These are phyloP conservation scores for Aspergillus fumigatus DNA, from an alignment of 2,329 filamentous ascomycete genomes.

Conservation along the genomic window DNA sequence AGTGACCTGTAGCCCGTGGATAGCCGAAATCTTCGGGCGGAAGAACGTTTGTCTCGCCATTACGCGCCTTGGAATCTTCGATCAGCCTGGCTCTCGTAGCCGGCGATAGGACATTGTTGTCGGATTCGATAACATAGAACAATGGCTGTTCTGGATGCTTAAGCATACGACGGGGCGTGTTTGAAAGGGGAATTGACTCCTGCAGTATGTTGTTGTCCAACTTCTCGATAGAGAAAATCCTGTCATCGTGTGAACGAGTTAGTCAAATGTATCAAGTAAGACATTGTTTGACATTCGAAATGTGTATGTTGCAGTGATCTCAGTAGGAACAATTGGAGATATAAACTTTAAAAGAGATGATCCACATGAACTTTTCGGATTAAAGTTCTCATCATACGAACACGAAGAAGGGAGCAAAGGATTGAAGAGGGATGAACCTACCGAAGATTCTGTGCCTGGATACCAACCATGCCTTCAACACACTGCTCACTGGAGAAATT, in stretches of 20 bases:
- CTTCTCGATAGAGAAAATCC: slow-evolving; percentile 88
- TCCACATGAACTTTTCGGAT: slow-evolving; percentile 41
- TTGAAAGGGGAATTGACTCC: slow-evolving; percentile 77
- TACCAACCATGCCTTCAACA: slow-evolving; percentile 87
- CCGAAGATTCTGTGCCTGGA: slow-evolving; percentile 83
- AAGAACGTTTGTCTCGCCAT: slow-evolving; percentile 66
- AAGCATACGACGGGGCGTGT: slow-evolving; percentile 83
- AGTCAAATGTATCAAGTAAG: neutral
- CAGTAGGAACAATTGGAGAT: slow-evolving; percentile 97
- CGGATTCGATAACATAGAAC: slow-evolving; percentile 91
- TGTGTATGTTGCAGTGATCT: slow-evolving; percentile 37
- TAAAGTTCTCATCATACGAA: slow-evolving; percentile 44
- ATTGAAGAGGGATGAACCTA: slow-evolving; percentile 46
- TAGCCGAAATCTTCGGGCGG: slow-evolving; percentile 85
- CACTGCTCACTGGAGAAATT: slow-evolving; percentile 96
- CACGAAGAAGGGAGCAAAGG: slow-evolving; percentile 21
- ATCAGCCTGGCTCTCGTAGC: slow-evolving; percentile 72
- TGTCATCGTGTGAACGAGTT: slow-evolving; percentile 22
- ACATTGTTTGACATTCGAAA: neutral
- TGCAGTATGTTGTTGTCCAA: slow-evolving; percentile 81
- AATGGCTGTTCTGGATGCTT: slow-evolving; percentile 82
- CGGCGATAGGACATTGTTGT: slow-evolving; percentile 83
- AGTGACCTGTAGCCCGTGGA: slow-evolving; percentile 74
- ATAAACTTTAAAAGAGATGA: slow-evolving; percentile 41
- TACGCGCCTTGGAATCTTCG: slow-evolving; percentile 64